Percentiles rank a stretch among this genome's conserved stretches.
These are phyloP conservation scores for Candida khao-thaluensis DNA, from an alignment of 805 yeast genomes.

Conservation along the genomic window DNA sequence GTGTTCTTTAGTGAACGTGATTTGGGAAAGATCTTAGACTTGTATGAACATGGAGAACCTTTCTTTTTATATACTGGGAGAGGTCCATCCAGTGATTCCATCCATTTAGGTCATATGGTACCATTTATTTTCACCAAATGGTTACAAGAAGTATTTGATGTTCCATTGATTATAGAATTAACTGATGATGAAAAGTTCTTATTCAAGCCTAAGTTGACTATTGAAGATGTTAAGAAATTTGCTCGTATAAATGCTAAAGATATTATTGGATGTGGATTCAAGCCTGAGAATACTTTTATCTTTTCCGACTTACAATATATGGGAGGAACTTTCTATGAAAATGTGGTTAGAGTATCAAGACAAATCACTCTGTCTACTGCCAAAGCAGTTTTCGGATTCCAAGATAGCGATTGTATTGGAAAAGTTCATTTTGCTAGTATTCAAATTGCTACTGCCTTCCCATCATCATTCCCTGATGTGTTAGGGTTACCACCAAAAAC, in stretches of 20 bases:
- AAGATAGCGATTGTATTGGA: conserved; percentile 93
- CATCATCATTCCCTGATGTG: conserved; percentile 92
- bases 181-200: conserved; percentile 97
- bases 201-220: conserved; percentile 86
- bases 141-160: conserved; percentile 97
- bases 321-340: conserved; percentile 93
- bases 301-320: conserved; percentile 90
- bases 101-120: conserved; percentile 96
- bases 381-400: conserved; percentile 93
- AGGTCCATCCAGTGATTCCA: conserved; percentile 91
- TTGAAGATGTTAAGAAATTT: conserved; percentile 81
- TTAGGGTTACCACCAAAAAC: conserved; percentile 85
- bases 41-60: conserved; percentile 92
- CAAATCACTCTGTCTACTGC: conserved; percentile 98
- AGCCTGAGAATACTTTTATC: conserved; percentile 91
- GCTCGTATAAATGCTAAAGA: conserved; percentile 87
- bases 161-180: conserved; percentile 87
- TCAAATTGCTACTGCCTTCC: conserved; percentile 95
- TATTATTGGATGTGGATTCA: conserved; percentile 90
- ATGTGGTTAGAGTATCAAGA: conserved; percentile 86
- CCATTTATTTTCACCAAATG: conserved; percentile 96
- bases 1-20: conserved; percentile 91
- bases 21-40: conserved; percentile 70
- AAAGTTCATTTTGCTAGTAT: conserved; percentile 92
- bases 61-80: conserved; percentile 96